Base-by-base conservation (phyloP, 441 rosid genomes). In the Adansonia rubrostipa region DNA sequence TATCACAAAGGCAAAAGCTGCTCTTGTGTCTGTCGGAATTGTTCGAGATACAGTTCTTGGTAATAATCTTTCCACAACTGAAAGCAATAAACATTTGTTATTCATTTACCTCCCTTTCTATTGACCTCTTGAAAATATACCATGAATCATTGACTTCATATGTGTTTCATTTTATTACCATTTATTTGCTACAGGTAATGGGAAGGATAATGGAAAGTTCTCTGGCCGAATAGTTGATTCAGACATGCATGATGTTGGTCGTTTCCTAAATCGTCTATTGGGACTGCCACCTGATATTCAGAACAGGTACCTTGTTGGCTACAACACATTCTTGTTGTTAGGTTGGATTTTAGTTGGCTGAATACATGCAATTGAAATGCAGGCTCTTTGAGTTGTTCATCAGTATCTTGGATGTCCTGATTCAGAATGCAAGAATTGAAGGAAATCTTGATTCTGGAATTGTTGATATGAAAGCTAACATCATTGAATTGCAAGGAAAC, bases 201-300 rank as follows among this genome's bases (percentile, higher is more conserved):
- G 95, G 76, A 94, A 92, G 84, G 98, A 94, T 83, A 78, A 63
- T 81, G 92, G 93, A 20, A 96, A 92, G 83, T 82, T 90, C 40
- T 87, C 95, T 17, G 99, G 98, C 68, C 98, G 99, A 75, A 96
- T 96, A 79, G 87, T 94, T 87, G 99, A 96, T 88, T 94, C 99
- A 22, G 98, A 96, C 79, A 96, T 96, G 98, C 99, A 96, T 77
- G 99, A 96, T 79, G 96, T 94, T 82, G 99, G 98, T 28, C 93
- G 99, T 80, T 96, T 96, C 82, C 90, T 96, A 67, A 96, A 96
- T 86, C 93, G 99, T 48, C 95, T 96, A 78, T 86, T 96, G 73
- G 99, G 99, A 75, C 87, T 96, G 85, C 98, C 99, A 71, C 96
- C 98, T 72, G 98, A 94, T 74, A 96, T 96, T 82, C 99, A 94